Base-by-base conservation (phyloP, 306 rosid genomes). In the Abrus precatorius region DNA sequence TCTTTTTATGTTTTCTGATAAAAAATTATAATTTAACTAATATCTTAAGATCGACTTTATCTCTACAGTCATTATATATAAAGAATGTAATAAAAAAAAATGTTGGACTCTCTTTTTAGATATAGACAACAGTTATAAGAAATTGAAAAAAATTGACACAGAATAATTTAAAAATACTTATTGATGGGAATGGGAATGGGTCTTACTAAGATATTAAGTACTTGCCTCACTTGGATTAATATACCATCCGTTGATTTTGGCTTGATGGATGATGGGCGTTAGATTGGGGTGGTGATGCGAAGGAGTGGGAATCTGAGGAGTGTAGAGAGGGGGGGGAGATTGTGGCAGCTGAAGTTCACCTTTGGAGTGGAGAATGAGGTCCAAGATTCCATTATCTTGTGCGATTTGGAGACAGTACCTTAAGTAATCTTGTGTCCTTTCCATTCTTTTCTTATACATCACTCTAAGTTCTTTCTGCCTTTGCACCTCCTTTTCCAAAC, bases 371-470 rank as follows among this genome's bases (percentile, higher is more conserved):
- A 55, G 1, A 38, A 86, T 83, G 70, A 11, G 82, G 63, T 69
- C 84, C 85, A 95, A 67, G 61, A 90, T 86, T 9, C 97, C 97
- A 80, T 88, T 89, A 45, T 95, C 90, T 53, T 92, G 97, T 64
- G 97, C 98, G 66, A 85, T 63, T 69, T 92, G 91, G 57, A 95
- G 92, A 76, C 95, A 91, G 53, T 85, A 78, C 70, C 85, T 85
- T n/a, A 93, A 64, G 80, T 92, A 91, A 10, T 89, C 97, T 45
- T 86, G 90, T 2, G 89, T 86, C 1, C 82, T 84, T 77, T 86
- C 90, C 90, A 86, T 84, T 76, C 87, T 77, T 76, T 84, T 86
- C 83, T 44, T 80, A 8, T 81, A 89, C 72, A 82, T 75, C 0
- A 85, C 47, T 61, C 80, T 38, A 0, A 87, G 66, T 71, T 91